Base-by-base conservation (phyloP, 2,329 filamentous ascomycete species). In the Colletotrichum falcatum region DNA sequence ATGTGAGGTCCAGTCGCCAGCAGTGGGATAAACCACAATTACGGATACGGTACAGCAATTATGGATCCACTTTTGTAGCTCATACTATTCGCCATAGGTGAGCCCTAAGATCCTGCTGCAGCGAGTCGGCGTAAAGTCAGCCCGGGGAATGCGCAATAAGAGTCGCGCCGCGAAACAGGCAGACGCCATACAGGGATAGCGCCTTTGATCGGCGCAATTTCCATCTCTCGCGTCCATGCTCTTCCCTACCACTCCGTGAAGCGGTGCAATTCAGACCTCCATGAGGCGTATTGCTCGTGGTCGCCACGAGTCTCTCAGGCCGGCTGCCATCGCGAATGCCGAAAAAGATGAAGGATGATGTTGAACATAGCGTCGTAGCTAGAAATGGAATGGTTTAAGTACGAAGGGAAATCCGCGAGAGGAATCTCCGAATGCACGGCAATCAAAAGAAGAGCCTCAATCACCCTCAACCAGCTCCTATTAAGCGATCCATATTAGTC, bases 91-190 rank as follows among this genome's bases (percentile, higher is more conserved):
- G n/a, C n/a, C n/a, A n/a, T n/a, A n/a, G n/a, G n/a, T n/a, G n/a
- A n/a, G n/a, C 46, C 7, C 16, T 9, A 9, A 18, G 26, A 26
- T 11, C 30, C 18, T n/a, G n/a, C n/a, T n/a, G 18, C 8, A 51
- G 60, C 65, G 26, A 64, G 60, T 16, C 65, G 65, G 65, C 35
- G 26, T 5, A 53, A 67, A 33, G 33, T 64, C 51, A 37, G 28
- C 2, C 65, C 65, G 51, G 39, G 30, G n/a, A 28, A 42, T 49
- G 58, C n/a, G 16, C 37, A 1, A n/a, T n/a, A 23, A 37, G 33
- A n/a, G 12, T 39, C 37, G 59, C 44, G 58, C 37, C 30, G 16
- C 20, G 23, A 26, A 23, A 58, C 51, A 9, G 26, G 11, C 49
- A 37, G 20, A 14, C 30, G 58, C 42, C 16, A 37, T 26, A 5